Base-by-base conservation (phyloP, 2,329 filamentous ascomycete species). In the Fusarium sp. region DNA sequence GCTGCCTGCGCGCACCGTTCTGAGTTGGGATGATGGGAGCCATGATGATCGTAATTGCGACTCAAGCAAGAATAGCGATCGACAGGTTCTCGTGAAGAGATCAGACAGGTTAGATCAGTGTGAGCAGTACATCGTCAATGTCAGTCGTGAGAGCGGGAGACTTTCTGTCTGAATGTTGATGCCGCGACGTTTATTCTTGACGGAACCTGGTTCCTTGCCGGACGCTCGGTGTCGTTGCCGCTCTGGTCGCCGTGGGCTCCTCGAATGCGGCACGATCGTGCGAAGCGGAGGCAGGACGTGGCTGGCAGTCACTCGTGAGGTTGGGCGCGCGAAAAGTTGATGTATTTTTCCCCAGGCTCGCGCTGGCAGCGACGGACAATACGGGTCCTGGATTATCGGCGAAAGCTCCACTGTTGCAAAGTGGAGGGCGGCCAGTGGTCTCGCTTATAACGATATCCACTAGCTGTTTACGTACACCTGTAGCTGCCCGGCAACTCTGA, bases 1-100 rank as follows among this genome's bases (percentile, higher is more conserved):
- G 82, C 67, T 81, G 78, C 69, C 80, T 84, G 77, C 73, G 82
- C 78, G 73, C 80, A 74, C 76, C 82, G 76, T 74, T 76, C 73
- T 59, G 72, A 65, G 69, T 64, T 15, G 36, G 37, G 48, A 55
- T 43, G 28, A 76, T 74, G 18, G 75, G 72, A 10, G 71, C 74
- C 75, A 76, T 76, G 16, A 7, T 54, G 16, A 23, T 64, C 16
- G 36, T 50, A 28, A 30, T 40, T 12, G 44, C 47, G 28, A 28
- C 28, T 47, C 10, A 8, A 46, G 50, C 28, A 15, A 39, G 30
- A 27, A 37, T 13, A 18, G 28, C 10, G 16, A 46, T 31, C 12
- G 37, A 43, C 30, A 43, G 18, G 11, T 16, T 36, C 46, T 60
- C 60, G 65, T 57, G 50, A 58, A 34, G 40, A 62, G 53, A 60